Conservation (phyloP, 768 basidiomycete species). For the Boletellus emodensis region DNA sequence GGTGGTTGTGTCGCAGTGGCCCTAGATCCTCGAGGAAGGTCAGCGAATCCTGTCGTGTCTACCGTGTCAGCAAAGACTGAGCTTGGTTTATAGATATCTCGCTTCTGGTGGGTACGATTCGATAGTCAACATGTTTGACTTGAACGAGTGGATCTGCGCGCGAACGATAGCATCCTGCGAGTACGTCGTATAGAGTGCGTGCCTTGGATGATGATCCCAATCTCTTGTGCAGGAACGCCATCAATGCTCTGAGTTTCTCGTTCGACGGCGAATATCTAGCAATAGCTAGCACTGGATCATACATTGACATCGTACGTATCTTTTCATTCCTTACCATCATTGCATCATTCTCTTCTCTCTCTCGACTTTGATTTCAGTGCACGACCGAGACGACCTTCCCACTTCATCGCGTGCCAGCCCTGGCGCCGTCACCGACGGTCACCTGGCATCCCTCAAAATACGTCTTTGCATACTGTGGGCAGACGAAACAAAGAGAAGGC, state of each 20-base stretch:
- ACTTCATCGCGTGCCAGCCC: constrained; percentile 70
- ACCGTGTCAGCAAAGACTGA: neutral
- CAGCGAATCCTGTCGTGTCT: constrained; percentile 2
- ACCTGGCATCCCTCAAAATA: constrained; percentile 81
- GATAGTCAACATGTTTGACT: constrained; percentile 78
- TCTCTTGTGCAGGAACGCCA: constrained; percentile 50
- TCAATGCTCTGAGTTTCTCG: constrained; percentile 74
- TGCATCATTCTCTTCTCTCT: neutral
- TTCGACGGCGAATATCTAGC: constrained; percentile 82
- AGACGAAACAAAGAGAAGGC: constrained; percentile 63
- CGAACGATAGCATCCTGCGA: constrained; percentile 78
- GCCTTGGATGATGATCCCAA: neutral
- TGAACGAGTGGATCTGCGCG: constrained; percentile 75
- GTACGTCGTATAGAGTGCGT: constrained; percentile 40
- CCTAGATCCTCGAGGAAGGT: constrained; percentile 77
- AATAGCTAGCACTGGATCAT: constrained; percentile 64
- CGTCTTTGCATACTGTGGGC: constrained; percentile 78
- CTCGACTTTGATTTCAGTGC: constrained; percentile 42
- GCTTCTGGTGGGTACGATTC: constrained; percentile 80
- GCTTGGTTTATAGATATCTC: constrained; percentile 49
- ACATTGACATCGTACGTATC: constrained; percentile 72
- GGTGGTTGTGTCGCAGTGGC: constrained; percentile 76
- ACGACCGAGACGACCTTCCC: constrained; percentile 74
- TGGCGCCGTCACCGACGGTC: constrained; percentile 71
- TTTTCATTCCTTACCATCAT: neutral